These are phyloP conservation scores for Fusarium sublunatum DNA, from an alignment of 2,329 filamentous ascomycete species.

Conservation along the genomic window DNA sequence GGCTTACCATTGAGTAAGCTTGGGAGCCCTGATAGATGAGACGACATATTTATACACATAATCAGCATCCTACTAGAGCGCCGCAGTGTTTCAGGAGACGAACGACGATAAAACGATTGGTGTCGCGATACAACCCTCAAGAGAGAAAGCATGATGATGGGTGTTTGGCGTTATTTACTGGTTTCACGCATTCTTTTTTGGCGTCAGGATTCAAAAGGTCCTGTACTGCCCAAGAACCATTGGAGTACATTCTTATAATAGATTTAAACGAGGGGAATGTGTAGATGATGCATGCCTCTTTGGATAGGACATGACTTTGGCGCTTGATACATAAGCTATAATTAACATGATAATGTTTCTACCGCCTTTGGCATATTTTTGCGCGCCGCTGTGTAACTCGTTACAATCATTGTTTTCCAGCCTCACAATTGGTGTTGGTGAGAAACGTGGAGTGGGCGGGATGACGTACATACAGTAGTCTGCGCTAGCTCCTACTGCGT, in stretches of 20 bases:
- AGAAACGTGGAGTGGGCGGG: constrained; percentile 11
- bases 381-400: neutral
- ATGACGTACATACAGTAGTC: constrained; percentile 23
- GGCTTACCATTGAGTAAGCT: neutral
- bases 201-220: constrained; percentile 27
- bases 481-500: constrained; percentile 13
- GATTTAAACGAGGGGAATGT: constrained; percentile 40
- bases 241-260: constrained; percentile 45
- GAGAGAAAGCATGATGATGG: constrained; percentile 43
- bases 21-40: constrained; percentile 6
- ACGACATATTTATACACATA: constrained; percentile 18
- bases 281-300: constrained; percentile 23
- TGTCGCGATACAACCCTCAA: constrained; percentile 32
- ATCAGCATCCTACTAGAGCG: constrained; percentile 36
- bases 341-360: constrained; percentile 13
- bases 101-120: constrained; percentile 20
- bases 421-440: too few relatives aligned
- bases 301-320: constrained; percentile 35
- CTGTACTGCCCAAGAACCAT: constrained; percentile 27
- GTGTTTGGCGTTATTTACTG: constrained; percentile 42
- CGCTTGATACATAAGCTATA: constrained; percentile 20
- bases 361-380: neutral
- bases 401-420: too few relatives aligned
- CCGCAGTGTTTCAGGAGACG: constrained; percentile 25
- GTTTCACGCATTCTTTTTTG: constrained; percentile 42